phyloP scores from a whole-genome alignment of 106 monocot species.

The Chionographis japonica region DNA sequence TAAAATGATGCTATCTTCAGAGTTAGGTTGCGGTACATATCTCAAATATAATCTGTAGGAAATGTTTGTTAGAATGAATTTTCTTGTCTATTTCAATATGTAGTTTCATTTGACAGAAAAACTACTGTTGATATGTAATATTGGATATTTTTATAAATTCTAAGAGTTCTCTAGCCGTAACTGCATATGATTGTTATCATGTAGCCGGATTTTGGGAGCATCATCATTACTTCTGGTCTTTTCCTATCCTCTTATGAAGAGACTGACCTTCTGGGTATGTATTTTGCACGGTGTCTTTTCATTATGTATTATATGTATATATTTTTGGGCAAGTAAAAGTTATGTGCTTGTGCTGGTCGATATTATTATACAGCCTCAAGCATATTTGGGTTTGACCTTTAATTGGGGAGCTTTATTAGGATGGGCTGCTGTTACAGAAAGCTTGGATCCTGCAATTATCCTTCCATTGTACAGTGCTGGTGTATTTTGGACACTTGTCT shows the following conservation, averaged over 20 bases:
- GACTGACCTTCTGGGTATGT: conserved; percentile 92
- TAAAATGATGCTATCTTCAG: no score
- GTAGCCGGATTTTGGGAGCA: conserved; percentile 80
- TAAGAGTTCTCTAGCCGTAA: no score
- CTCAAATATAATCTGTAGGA: no score
- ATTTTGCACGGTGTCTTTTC: neutral
- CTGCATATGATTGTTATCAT: conserved; percentile 4
- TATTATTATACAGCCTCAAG: conserved; percentile 77
- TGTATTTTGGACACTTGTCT: conserved; percentile 95
- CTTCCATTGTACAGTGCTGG: conserved; percentile 83
- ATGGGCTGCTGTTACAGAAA: conserved; percentile 85
- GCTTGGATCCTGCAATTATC: conserved; percentile 61
- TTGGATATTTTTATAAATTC: no score
- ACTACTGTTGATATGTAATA: no score
- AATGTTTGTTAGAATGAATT: no score
- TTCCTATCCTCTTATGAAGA: conserved; percentile 98
- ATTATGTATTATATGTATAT: neutral
- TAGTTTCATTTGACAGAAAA: no score
- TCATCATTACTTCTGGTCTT: conserved; percentile 89
- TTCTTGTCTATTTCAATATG: no score
- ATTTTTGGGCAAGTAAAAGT: neutral
- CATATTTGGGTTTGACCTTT: conserved; percentile 93
- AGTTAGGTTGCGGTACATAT: no score
- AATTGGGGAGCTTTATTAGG: conserved; percentile 99
- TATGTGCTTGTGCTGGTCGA: conserved; percentile 5